Base-by-base conservation (phyloP, 257 asterid genomes). In the Solanum paucissectum region DNA sequence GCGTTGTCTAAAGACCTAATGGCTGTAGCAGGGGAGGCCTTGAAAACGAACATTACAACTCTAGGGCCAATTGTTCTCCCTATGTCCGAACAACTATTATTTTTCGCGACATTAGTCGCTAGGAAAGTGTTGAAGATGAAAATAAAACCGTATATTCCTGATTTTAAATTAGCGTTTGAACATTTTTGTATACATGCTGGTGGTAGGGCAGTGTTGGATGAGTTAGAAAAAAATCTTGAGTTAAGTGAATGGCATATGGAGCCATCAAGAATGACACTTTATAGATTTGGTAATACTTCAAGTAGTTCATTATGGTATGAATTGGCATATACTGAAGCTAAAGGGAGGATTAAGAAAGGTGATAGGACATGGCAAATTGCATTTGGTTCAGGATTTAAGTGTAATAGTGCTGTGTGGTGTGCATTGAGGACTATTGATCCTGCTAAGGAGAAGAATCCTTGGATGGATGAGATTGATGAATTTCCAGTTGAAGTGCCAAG, bases 1-100 rank as follows among this genome's bases (percentile, higher is more conserved):
- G 89, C 94, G 23, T 75, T 93, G 42, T 90, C 95, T 0, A 93
- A 92, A 86, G 94, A 92, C 83, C 91, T 93, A 18, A 92, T 92
- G 94, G 92, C 93, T 4, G 93, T 91, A 2, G 94, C 95, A 0
- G 95, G 94, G 12, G 95, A 93, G 40, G 92, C 95, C 79, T 74
- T 92, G 18, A 92, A 92, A 87, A 89, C 93, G 2, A 92, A 92
- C 73, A 91, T 92, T 25, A 93, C 94, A 0, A 90, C 92, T 0
- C 87, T 92, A 1, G 94, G 95, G 6, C 97, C 97, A n/a, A 71
- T 93, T 9, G 96, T 95, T 71, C 96, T 94, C 11, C 95, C 96
- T 2, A 88, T 92, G 94, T 93, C 95, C 1, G 98, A 95, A 8
- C 97, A 95, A 44, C 86, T 94, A 16, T 58, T 92, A 6, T 94